phyloP scores from a whole-genome alignment of 495 filamentous ascomycete species.

The Lepraria neglecta region DNA sequence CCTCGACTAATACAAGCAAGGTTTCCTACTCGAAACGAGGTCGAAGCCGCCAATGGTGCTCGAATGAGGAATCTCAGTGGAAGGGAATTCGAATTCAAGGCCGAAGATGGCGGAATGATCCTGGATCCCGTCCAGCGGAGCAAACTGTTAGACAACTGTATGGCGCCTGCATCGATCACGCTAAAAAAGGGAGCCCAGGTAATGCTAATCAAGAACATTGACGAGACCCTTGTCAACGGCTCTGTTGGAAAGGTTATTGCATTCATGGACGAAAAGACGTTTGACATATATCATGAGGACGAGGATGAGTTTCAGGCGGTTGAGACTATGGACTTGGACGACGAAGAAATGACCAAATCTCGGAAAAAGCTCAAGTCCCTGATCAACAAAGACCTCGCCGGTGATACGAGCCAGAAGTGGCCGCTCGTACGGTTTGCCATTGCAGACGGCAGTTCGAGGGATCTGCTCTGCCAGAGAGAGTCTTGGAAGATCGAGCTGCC shows the following conservation, averaged over 20 bases:
- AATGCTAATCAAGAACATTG: constrained; percentile 99
- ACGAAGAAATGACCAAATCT: constrained; percentile 40
- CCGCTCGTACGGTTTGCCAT: constrained; percentile 77
- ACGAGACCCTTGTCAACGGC: constrained; percentile 88
- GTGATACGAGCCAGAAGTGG: constrained; percentile 47
- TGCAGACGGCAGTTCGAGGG: constrained; percentile 68
- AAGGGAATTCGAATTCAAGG: constrained; percentile 58
- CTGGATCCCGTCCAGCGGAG: constrained; percentile 61
- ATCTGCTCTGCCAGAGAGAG: constrained; percentile 77
- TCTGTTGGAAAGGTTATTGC: constrained; percentile 77
- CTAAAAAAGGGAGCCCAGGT: constrained; percentile 92
- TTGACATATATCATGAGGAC: constrained; percentile 55
- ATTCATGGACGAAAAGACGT: constrained; percentile 80
- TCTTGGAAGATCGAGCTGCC: constrained; percentile 95
- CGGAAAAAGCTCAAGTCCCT: constrained; percentile 46
- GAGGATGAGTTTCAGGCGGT: constrained; percentile 47
- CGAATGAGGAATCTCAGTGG: constrained; percentile 69
- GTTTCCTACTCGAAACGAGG: constrained; percentile 85
- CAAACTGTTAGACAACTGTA: constrained; percentile 78
- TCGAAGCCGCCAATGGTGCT: constrained; percentile 73
- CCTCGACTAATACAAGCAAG: constrained; percentile 34
- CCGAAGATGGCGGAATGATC: constrained; percentile 69
- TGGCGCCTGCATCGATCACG: constrained; percentile 71
- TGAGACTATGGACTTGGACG: constrained; percentile 38
- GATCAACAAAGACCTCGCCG: constrained; percentile 37